A percentile compares a stretch with the other conserved stretches of the same genome.
phyloP scores from a whole-genome alignment of 306 rosid species.

The Biancaea sappan region DNA sequence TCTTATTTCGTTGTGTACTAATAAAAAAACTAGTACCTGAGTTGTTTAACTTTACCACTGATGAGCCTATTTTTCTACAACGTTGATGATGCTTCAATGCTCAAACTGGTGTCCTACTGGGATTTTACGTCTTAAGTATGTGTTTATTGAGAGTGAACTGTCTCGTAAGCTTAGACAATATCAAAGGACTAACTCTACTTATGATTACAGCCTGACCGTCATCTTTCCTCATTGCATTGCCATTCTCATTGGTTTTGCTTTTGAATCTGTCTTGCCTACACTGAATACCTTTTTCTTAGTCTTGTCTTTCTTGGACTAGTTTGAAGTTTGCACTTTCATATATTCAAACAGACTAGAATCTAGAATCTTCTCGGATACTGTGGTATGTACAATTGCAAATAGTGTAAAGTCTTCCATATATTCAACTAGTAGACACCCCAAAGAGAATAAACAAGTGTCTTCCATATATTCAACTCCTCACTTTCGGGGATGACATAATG shows the following conservation, averaged over 20 bases:
- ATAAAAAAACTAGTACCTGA: no score
- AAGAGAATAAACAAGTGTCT: not conserved
- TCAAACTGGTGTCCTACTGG: not conserved
- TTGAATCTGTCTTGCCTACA: not conserved
- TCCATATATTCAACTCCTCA: slow-evolving; percentile 4
- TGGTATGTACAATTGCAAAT: not conserved
- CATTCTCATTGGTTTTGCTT: not conserved
- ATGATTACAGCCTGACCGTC: not conserved
- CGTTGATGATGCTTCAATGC: not conserved
- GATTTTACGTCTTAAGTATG: not conserved
- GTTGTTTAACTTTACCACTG: not conserved
- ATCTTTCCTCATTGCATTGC: not conserved
- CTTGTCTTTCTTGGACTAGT: not conserved
- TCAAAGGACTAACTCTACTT: no score
- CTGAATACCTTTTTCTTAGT: not conserved
- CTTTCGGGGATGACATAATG: slow-evolving; percentile 12
- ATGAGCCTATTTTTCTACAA: no score
- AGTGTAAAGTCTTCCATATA: not conserved
- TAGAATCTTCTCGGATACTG: not conserved
- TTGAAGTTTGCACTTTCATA: not conserved
- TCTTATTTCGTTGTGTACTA: no score
- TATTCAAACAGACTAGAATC: not conserved
- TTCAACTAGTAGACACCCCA: slow-evolving; percentile 2
- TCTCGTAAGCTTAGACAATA: no score
- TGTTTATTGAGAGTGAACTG: not conserved